These are phyloP conservation scores for Grosmannia serpens DNA, from an alignment of 2,329 filamentous ascomycete species.

Conservation along the genomic window DNA sequence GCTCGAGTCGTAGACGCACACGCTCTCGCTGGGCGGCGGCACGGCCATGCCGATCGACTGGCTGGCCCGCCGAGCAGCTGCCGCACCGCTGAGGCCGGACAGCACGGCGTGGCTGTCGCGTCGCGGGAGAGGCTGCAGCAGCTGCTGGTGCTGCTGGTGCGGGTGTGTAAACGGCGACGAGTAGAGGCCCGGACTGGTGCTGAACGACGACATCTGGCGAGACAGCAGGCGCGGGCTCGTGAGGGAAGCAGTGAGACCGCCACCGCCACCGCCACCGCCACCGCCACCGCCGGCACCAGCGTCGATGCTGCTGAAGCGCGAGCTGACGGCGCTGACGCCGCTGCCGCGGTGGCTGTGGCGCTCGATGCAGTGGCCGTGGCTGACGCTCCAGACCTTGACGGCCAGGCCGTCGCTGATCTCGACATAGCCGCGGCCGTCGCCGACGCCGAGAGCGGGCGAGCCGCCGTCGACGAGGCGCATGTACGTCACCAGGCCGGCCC, in stretches of 20 bases:
- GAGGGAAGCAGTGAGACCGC: not conserved
- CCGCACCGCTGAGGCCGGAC: not conserved
- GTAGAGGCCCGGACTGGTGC: conserved; percentile 1
- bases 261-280: not conserved
- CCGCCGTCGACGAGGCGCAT: conserved; percentile 81
- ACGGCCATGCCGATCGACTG: not conserved
- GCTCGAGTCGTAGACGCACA: conserved; percentile 75
- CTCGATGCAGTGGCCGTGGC: conserved; percentile 81
- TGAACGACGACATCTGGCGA: conserved; percentile 10
- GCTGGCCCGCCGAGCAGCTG: conserved; percentile 1
- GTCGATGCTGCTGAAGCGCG: conserved; percentile 37
- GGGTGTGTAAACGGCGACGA: not conserved
- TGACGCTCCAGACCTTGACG: conserved; percentile 79
- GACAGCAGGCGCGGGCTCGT: conserved; percentile 17
- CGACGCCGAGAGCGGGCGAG: conserved; percentile 70
- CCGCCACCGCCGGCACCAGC: conserved; percentile 18
- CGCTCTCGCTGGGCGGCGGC: conserved; percentile 26
- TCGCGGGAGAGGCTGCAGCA: conserved; percentile 7
- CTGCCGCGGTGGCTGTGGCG: conserved; percentile 55
- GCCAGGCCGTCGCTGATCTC: conserved; percentile 80
- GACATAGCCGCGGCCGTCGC: conserved; percentile 70
- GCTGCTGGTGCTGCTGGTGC: conserved; percentile 10
- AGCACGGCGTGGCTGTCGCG: conserved; percentile 9
- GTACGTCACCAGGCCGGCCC: conserved; percentile 84
- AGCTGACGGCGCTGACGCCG: conserved; percentile 35